phyloP scores from a whole-genome alignment of 768 basidiomycete genomes.

The Phaeolepiota aurea region DNA sequence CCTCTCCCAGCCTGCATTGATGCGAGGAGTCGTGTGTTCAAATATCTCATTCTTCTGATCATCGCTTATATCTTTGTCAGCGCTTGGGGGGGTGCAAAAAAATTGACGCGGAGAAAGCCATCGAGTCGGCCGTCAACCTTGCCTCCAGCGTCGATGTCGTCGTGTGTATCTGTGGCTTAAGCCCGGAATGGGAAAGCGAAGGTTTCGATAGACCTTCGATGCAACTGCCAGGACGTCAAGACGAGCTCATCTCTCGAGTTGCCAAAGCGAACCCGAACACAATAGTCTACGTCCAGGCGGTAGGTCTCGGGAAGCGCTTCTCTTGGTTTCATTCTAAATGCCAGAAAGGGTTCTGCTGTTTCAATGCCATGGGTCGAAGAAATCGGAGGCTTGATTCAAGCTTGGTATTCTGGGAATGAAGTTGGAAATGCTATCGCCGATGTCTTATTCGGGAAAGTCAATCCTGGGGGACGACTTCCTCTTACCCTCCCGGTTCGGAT shows the following conservation, averaged over 20 bases:
- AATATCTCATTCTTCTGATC: neutral
- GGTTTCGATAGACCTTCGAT: slow-evolving; percentile 63
- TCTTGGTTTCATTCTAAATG: slow-evolving; percentile 1
- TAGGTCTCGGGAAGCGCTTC: slow-evolving; percentile 21
- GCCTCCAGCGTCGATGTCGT: slow-evolving; percentile 49
- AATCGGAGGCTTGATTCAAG: slow-evolving; percentile 47
- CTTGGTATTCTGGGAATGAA: slow-evolving; percentile 64
- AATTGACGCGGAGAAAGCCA: slow-evolving; percentile 47
- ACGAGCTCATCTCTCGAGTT: slow-evolving; percentile 48
- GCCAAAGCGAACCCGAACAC: slow-evolving; percentile 48
- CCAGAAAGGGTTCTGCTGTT: slow-evolving; percentile 51
- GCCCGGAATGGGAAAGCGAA: slow-evolving; percentile 71
- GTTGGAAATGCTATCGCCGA: slow-evolving; percentile 58
- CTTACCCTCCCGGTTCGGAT: slow-evolving; percentile 51
- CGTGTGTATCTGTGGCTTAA: slow-evolving; percentile 51
- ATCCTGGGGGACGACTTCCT: slow-evolving; percentile 53
- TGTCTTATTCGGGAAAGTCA: slow-evolving; percentile 53
- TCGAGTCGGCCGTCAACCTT: slow-evolving; percentile 45
- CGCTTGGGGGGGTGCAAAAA: slow-evolving; percentile 62
- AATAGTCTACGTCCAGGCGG: slow-evolving; percentile 54
- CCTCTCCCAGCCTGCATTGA: slow-evolving; percentile 54
- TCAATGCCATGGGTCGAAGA: slow-evolving; percentile 67
- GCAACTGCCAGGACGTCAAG: slow-evolving; percentile 47
- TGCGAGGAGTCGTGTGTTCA: slow-evolving; percentile 54
- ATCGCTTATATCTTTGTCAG: slow-evolving; percentile 11